Evolutionary conservation across 345 rosid genomes (phyloP), one percentile per base, ranked within the genome.

Genomic region (Angophora floribunda): DNA sequence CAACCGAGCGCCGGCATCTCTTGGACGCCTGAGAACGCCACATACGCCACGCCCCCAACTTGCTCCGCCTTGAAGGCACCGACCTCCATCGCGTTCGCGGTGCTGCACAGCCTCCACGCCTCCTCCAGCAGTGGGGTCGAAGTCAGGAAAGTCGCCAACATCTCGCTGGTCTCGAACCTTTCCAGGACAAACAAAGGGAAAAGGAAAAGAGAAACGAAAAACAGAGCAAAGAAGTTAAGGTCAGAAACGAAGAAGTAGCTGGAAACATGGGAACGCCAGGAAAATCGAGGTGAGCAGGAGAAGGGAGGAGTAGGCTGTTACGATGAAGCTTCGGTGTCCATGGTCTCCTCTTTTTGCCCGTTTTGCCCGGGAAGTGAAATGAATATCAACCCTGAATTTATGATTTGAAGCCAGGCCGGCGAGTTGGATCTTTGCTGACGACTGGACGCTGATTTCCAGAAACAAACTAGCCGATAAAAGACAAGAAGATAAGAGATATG

Each of bases 101-200:
- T 52, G 87, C 87, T 86, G 95, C 99, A 95, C 11, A 92, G 61
- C 57, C 89, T 88, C 99, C 99, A 97, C 26, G 99, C 90, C n/a
- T 94, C 92, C 13, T 90, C 52, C 13, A 92, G 88, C 86, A 96
- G 24, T 0, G 94, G 91, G 8, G 96, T 95, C 22, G 98, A 94
- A 11, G 95, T 90, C 85, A 97, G 32, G 88, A 93, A 92, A 49
- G 88, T 88, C 9, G 98, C 98, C 79, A 92, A 91, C 61, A 94
- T 89, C 94, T 96, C 99, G 89, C 98, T 95, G 59, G 94, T 93
- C 92, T 96, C 99, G 87, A 96, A 96, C 88, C 96, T 91, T 89
- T 52, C 9, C 7, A 49, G 19, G 51, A n/a, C 2, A 41, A 36
- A 32, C 32, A 22, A 2, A 22, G 19, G 24, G 28, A 22, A 88